phyloP scores from a whole-genome alignment of 108 stramenopile genomes.

The Stephanodiscus triporus region DNA sequence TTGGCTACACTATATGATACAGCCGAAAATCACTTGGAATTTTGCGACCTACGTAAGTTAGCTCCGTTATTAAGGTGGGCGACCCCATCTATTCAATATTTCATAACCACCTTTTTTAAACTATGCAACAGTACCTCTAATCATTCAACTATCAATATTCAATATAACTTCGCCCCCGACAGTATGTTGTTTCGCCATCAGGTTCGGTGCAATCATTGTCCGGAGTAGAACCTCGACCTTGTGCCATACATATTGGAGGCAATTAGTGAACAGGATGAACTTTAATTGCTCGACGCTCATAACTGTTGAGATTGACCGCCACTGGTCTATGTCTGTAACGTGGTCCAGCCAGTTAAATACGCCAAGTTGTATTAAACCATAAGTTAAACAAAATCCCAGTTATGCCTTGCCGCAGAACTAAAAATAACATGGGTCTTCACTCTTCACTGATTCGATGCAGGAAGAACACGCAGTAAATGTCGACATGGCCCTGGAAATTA shows the following conservation, averaged over 20 bases:
- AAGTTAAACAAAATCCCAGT: too few species aligned
- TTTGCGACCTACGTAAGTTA: slow-evolving; percentile 5
- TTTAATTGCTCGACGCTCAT: slow-evolving; percentile 6
- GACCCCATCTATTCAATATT: not conserved
- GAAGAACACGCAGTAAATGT: slow-evolving; percentile 38
- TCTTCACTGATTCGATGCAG: not conserved
- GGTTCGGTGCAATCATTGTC: slow-evolving; percentile 57
- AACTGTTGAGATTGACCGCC: not conserved
- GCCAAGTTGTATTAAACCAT: too few species aligned
- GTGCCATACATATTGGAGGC: slow-evolving; percentile 34
- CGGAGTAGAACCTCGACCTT: slow-evolving; percentile 73
- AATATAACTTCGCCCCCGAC: too few species aligned
- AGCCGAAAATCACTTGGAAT: slow-evolving; percentile 7
- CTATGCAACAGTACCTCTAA: not conserved
- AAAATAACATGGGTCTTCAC: too few species aligned
- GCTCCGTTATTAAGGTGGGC: not conserved
- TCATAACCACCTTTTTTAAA: not conserved
- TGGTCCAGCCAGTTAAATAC: too few species aligned
- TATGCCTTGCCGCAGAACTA: too few species aligned
- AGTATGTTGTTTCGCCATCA: slow-evolving; percentile 53
- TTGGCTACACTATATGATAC: too few species aligned
- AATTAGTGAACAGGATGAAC: slow-evolving; percentile 49
- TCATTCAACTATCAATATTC: too few species aligned
- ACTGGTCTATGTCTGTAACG: too few species aligned
- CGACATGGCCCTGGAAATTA: slow-evolving; percentile 25